Evolutionary conservation across 208 protist genomes (phyloP).

Genomic region (Naegleria fowleri): DNA sequence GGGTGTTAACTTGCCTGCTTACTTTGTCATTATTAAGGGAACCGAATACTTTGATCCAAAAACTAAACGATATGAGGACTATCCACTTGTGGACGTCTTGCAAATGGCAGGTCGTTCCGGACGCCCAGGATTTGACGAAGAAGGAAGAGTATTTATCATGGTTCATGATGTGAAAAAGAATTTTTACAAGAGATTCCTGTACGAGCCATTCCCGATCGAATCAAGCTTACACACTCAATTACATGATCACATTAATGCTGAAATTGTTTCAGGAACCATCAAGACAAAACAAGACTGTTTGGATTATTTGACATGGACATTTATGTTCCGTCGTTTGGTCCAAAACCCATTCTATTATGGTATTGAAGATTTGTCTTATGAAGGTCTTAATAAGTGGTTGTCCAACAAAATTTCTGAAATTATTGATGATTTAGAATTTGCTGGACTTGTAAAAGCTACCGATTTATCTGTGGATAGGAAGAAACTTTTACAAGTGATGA

Average conservation of each 20-base stretch:
- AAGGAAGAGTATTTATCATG: constrained; percentile 89
- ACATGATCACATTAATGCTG: constrained; percentile 97
- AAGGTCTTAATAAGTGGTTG: constrained; percentile 43
- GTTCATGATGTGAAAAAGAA: constrained; percentile 96
- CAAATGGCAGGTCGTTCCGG: constrained; percentile 99
- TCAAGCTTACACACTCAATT: constrained; percentile 83
- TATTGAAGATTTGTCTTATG: constrained; percentile 75
- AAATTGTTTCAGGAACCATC: constrained; percentile 91
- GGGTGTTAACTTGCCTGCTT: constrained; percentile 99
- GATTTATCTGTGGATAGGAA: constrained; percentile 38
- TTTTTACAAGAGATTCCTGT: constrained; percentile 99
- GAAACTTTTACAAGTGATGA: constrained; percentile 47
- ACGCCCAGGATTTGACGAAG: constrained; percentile 91
- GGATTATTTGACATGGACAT: constrained; percentile 99
- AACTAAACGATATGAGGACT: constrained; percentile 93
- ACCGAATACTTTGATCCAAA: constrained; percentile 98
- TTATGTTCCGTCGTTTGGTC: constrained; percentile 92
- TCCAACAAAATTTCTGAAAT: background rate
- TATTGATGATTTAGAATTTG: constrained; percentile 6
- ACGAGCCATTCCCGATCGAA: constrained; percentile 99
- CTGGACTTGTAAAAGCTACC: constrained; percentile 52
- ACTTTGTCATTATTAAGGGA: constrained; percentile 99
- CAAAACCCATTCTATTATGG: constrained; percentile 98
- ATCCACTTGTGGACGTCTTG: constrained; percentile 97
- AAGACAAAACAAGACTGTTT: constrained; percentile 85